These are phyloP conservation scores for Solanum hybrid DNA, from an alignment of 305 asterid genomes.

Conservation along the genomic window DNA sequence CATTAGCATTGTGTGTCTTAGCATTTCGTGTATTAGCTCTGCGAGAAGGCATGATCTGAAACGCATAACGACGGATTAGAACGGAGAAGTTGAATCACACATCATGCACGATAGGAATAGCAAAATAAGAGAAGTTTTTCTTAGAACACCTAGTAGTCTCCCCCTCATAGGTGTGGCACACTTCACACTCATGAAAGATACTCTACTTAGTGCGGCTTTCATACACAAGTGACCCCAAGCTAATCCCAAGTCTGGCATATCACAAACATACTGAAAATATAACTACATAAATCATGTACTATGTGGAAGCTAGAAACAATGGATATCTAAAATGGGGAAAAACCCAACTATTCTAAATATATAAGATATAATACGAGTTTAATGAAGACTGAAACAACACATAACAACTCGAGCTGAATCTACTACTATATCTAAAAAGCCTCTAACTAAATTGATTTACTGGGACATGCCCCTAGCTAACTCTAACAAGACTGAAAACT, in stretches of 20 bases:
- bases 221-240: not conserved
- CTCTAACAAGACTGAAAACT: not conserved
- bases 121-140: not conserved
- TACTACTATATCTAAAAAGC: not conserved
- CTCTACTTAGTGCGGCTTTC: not conserved
- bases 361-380: not conserved
- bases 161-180: not conserved
- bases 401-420: not conserved
- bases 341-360: not conserved
- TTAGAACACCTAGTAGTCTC: not conserved
- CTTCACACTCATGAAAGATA: not conserved
- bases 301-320: not conserved
- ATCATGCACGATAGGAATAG: too few relatives aligned
- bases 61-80: too few relatives aligned
- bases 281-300: not conserved
- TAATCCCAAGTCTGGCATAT: not conserved
- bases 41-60: not conserved
- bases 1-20: not conserved
- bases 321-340: not conserved
- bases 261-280: not conserved
- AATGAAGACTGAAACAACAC: not conserved
- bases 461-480: not conserved
- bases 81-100: not conserved
- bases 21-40: not conserved
- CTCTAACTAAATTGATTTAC: not conserved